Conservation (phyloP, 106 monocot genomes). For the Dendrobium huoshanense region DNA sequence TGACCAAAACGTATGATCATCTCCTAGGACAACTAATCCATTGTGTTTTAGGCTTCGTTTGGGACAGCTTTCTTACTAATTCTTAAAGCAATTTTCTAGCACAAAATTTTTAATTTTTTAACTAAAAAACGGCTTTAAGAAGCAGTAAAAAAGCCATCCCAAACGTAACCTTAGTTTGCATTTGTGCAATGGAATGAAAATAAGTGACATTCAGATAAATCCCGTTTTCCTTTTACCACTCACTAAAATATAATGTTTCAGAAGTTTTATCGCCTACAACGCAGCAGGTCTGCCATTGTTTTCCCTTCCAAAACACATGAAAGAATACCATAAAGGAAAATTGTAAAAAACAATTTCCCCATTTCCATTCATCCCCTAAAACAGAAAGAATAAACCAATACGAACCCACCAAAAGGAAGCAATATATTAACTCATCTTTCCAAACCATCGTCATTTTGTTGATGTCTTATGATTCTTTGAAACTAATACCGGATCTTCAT, state of each 20-base stretch:
- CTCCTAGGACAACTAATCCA: neutral
- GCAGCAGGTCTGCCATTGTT: constrained; percentile 1
- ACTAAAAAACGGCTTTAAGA: no score
- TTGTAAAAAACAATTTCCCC: neutral
- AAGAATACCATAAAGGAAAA: neutral
- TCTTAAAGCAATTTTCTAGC: no score
- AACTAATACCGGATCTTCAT: no score
- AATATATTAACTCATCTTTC: neutral
- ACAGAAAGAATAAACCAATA: constrained; percentile 12
- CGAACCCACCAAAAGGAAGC: neutral
- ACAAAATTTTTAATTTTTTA: no score
- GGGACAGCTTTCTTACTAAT: no score
- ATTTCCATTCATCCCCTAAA: neutral
- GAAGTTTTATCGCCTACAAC: neutral
- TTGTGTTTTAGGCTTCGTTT: no score
- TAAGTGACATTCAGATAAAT: neutral
- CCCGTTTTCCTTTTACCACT: neutral
- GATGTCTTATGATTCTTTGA: neutral
- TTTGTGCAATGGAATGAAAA: neutral
- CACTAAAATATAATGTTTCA: neutral
- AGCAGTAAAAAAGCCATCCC: no score
- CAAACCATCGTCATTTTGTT: neutral
- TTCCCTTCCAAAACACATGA: constrained; percentile 1
- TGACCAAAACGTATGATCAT: no score
- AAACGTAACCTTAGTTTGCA: no score